These are phyloP conservation scores for Lecanicillium sp. DNA, from an alignment of 2,329 filamentous ascomycete species.

Conservation along the genomic window DNA sequence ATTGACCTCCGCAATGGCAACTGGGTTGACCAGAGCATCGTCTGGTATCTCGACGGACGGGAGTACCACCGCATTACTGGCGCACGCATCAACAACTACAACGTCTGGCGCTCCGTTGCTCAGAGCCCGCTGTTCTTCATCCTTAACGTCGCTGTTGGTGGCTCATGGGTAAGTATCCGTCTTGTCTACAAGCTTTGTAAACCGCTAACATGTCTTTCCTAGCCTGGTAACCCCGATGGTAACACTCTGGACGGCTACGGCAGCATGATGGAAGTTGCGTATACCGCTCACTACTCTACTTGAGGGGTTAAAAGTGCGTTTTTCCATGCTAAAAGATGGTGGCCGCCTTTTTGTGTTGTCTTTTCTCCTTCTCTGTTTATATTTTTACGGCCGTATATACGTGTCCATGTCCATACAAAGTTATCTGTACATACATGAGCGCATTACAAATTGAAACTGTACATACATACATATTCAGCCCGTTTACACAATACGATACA, in stretches of 20 bases:
- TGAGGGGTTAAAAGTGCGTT: constrained; percentile 3
- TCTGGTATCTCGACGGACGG: constrained; percentile 39
- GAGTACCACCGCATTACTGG: constrained; percentile 37
- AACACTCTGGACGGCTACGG: constrained; percentile 36
- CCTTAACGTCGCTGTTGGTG: constrained; percentile 48
- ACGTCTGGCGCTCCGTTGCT: constrained; percentile 40
- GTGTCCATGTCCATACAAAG: constrained; percentile 6
- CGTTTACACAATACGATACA: too few relatives aligned
- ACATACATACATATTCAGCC: too few relatives aligned
- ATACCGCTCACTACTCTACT: constrained; percentile 35
- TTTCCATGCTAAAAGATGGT: too few relatives aligned
- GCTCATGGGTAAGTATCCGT: constrained; percentile 37
- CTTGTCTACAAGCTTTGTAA: not conserved
- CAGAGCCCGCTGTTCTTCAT: constrained; percentile 43
- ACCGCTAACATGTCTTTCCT: constrained; percentile 7
- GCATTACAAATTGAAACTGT: constrained; percentile 7
- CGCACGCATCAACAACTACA: constrained; percentile 31
- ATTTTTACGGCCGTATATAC: constrained; percentile 6
- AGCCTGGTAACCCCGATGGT: constrained; percentile 41
- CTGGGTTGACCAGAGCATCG: constrained; percentile 40
- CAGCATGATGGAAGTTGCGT: constrained; percentile 43
- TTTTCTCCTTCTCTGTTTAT: constrained; percentile 7
- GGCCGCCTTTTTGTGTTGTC: not conserved
- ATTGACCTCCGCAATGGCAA: constrained; percentile 38
- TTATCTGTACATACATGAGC: constrained; percentile 4